These are phyloP conservation scores for Tolypocladium sp. DNA, from an alignment of 2,329 filamentous ascomycete genomes.

Conservation along the genomic window DNA sequence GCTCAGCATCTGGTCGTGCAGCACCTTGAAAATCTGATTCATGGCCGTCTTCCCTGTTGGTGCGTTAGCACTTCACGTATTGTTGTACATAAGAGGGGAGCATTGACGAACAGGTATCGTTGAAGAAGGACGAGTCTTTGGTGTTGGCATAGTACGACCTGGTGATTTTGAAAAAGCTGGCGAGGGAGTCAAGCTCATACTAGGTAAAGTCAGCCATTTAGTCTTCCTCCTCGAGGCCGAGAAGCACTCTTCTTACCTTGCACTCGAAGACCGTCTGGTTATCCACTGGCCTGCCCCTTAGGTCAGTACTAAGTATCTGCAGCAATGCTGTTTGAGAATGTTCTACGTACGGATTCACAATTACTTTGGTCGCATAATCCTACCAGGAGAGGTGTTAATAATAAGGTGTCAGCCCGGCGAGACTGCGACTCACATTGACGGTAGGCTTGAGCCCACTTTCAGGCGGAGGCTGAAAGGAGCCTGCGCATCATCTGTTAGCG, in stretches of 20 bases:
- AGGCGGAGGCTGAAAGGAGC: constrained; percentile 78
- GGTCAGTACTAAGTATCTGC: background rate
- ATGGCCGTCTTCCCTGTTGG: constrained; percentile 53
- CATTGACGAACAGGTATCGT: constrained; percentile 14
- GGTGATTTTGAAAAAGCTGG: constrained; percentile 72
- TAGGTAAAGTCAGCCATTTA: constrained; percentile 39
- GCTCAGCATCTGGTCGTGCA: constrained; percentile 16
- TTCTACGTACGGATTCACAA: constrained; percentile 13
- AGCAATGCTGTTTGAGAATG: background rate
- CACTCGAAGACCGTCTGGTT: constrained; percentile 17
- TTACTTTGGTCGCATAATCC: constrained; percentile 12
- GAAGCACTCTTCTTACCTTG: constrained; percentile 9
- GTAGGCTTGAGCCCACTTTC: constrained; percentile 46
- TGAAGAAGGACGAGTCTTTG: constrained; percentile 58
- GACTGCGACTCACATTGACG: constrained; percentile 9
- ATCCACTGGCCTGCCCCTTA: constrained; percentile 10
- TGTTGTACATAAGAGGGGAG: no score
- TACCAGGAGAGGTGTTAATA: background rate
- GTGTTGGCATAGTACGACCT: constrained; percentile 69
- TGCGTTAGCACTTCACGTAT: background rate
- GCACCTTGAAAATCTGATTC: constrained; percentile 14
- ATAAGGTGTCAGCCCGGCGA: background rate
- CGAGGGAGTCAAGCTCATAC: constrained; percentile 83
- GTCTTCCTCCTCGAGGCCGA: background rate
- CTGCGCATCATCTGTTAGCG: constrained; percentile 21